Evolutionary conservation across 306 rosid genomes (phyloP).

Genomic region (Trichosanthes cucumerina): DNA sequence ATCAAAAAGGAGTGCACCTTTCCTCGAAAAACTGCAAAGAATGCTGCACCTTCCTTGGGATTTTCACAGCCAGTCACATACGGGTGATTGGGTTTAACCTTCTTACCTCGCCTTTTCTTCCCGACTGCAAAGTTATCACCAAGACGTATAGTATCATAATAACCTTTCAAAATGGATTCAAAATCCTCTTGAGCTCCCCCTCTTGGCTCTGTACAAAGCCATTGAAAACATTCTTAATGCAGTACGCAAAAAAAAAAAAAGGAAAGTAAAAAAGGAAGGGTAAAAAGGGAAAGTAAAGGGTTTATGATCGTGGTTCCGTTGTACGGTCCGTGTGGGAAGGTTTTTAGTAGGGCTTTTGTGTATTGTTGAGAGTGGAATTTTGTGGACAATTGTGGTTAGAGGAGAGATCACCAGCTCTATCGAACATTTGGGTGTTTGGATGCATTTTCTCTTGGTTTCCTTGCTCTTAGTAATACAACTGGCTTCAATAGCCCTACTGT

Average conservation of each 20-base stretch:
- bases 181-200: conserved; percentile 86
- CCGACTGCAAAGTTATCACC: conserved; percentile 32
- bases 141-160: conserved; percentile 51
- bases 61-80: conserved; percentile 21
- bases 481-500: too few relatives aligned
- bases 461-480: too few relatives aligned
- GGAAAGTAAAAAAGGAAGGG: too few relatives aligned
- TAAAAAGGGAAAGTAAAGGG: too few relatives aligned
- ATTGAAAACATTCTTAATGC: conserved; percentile 4
- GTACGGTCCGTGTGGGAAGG: too few relatives aligned
- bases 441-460: too few relatives aligned
- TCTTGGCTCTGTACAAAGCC: conserved; percentile 64
- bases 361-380: too few relatives aligned
- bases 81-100: conserved; percentile 24
- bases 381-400: too few relatives aligned
- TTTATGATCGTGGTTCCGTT: too few relatives aligned
- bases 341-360: too few relatives aligned
- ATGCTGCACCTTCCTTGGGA: conserved; percentile 56
- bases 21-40: conserved; percentile 93
- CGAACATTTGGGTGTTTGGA: too few relatives aligned
- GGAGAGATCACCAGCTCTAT: too few relatives aligned
- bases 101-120: conserved; percentile 52
- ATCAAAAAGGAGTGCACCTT: conserved; percentile 39
- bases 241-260: not conserved
- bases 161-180: conserved; percentile 64